A percentile compares a stretch with the other conserved stretches of the same genome.
phyloP scores from a whole-genome alignment of 2,329 filamentous ascomycete genomes.

The Thermothelomyces thermophilus region DNA sequence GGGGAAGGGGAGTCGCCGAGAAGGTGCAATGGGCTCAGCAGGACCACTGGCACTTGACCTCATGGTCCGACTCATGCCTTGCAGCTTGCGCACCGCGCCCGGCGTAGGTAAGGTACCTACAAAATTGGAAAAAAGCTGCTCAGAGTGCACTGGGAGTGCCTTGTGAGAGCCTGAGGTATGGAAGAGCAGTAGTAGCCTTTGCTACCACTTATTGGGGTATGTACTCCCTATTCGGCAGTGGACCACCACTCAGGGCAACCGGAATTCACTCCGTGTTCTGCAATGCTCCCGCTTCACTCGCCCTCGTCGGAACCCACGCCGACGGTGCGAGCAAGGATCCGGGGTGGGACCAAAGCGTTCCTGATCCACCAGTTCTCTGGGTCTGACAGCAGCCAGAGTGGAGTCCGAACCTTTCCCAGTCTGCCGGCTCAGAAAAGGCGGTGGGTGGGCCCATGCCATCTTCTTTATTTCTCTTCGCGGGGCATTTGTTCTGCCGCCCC shows the following conservation, averaged over 20 bases:
- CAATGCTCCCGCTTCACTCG: constrained; percentile 1
- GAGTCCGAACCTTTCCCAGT: background rate
- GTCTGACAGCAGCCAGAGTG: background rate
- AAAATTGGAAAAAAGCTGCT: no score
- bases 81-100: no score
- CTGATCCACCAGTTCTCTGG: background rate
- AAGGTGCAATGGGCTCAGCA: background rate
- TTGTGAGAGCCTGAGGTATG: no score
- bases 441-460: no score
- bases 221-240: constrained; percentile 13
- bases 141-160: no score
- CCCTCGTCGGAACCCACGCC: background rate
- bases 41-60: no score
- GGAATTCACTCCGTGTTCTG: constrained; percentile 14
- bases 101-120: no score
- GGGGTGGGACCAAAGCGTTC: background rate
- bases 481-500: no score
- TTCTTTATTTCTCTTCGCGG: no score
- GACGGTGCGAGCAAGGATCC: background rate
- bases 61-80: background rate
- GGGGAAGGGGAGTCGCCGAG: background rate
- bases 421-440: background rate
- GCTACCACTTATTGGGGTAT: background rate
- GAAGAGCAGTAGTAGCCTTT: constrained; percentile 6
- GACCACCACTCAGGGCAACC: constrained; percentile 8